Evolutionary conservation across 176 grass and related monocot genomes (phyloP).

Genomic region (Panicum miliaceum): DNA sequence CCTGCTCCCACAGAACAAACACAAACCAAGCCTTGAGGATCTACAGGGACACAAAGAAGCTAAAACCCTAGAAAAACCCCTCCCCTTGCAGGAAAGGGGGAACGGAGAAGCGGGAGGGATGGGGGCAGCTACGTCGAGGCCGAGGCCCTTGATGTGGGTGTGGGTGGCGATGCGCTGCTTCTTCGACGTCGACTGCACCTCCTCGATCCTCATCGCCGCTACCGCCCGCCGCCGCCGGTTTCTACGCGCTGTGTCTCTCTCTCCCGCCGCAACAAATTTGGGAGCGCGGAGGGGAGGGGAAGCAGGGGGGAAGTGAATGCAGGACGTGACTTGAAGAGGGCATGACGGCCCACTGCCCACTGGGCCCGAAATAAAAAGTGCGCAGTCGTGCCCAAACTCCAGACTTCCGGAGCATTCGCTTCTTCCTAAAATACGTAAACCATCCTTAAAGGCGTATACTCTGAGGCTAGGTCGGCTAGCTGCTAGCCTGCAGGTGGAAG

Average conservation of each 20-base stretch:
- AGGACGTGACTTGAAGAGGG: background rate
- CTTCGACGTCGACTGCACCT: slow-evolving; percentile 91
- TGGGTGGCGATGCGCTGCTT: slow-evolving; percentile 90
- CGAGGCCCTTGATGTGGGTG: slow-evolving; percentile 96
- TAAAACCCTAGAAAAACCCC: slow-evolving; percentile 50
- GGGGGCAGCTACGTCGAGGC: slow-evolving; percentile 70
- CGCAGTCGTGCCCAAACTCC: background rate
- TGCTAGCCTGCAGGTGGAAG: background rate
- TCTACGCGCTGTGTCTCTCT: background rate
- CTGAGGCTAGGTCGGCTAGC: background rate
- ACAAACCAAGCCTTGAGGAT: slow-evolving; percentile 12
- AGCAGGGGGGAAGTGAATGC: background rate
- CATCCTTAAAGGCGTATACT: background rate
- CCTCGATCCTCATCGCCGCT: slow-evolving; percentile 86
- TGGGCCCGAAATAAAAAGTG: slow-evolving; percentile 13
- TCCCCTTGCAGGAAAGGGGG: slow-evolving; percentile 13
- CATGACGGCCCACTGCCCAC: background rate
- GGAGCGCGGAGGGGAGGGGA: background rate
- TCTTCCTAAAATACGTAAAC: background rate
- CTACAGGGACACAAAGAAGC: background rate
- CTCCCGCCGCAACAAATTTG: slow-evolving; percentile 42
- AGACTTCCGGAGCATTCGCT: background rate
- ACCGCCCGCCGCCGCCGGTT: slow-evolving; percentile 28
- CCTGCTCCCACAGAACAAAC: slow-evolving; percentile 41
- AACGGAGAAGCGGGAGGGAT: slow-evolving; percentile 8